These are phyloP conservation scores for Tulasnella sp. DNA, from an alignment of 768 basidiomycete species.

Conservation along the genomic window DNA sequence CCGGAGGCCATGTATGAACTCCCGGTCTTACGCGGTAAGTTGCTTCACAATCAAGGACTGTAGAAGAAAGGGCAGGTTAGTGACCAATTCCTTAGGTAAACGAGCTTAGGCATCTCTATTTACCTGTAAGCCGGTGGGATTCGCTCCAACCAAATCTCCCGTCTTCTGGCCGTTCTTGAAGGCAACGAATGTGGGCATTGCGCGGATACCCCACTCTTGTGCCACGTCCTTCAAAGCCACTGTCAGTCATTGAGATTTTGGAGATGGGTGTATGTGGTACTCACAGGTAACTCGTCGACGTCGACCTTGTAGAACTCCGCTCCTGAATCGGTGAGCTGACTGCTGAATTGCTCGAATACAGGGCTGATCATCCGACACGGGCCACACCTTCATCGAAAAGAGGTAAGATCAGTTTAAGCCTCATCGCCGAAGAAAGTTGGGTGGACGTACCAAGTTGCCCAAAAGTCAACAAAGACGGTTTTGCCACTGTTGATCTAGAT, in stretches of 20 bases:
- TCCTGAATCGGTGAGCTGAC: conserved; percentile 31
- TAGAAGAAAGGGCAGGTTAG: neutral
- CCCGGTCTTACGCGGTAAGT: neutral
- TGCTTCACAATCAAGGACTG: neutral
- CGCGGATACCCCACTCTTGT: neutral
- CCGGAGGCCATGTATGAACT: neutral
- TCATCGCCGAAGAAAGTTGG: neutral
- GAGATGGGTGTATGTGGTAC: neutral
- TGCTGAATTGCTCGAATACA: conserved; percentile 23
- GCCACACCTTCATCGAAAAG: conserved; percentile 10
- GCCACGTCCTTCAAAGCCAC: neutral
- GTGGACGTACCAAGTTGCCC: conserved; percentile 6
- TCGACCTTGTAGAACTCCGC: conserved; percentile 23
- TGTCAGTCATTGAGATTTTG: neutral
- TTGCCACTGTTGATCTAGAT: conserved; percentile 13
- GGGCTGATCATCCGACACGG: conserved; percentile 30
- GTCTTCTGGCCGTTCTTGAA: conserved; percentile 48
- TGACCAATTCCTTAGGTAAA: neutral
- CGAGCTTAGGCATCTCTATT: neutral
- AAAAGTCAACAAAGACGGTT: conserved; percentile 9
- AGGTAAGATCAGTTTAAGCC: neutral
- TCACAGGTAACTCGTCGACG: conserved; percentile 3
- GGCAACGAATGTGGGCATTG: conserved; percentile 51
- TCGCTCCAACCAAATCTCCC: conserved; percentile 55
- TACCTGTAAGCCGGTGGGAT: conserved; percentile 13